phyloP scores from a whole-genome alignment of 192 early-diverging fungal species.

The Entomortierella lignicola region DNA sequence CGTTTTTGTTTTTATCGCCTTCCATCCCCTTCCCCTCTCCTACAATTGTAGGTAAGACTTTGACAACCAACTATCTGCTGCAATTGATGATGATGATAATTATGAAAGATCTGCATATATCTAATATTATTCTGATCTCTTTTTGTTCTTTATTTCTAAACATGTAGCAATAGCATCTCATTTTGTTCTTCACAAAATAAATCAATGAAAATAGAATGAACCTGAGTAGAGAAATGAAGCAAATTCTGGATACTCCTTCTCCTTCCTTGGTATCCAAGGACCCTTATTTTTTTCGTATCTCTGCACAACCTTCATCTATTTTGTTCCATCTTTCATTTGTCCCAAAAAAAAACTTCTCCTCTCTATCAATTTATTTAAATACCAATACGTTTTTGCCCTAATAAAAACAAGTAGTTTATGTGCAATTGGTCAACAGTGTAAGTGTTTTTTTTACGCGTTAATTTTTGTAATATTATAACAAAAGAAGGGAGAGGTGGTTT shows the following conservation, averaged over 20 bases:
- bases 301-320: not conserved
- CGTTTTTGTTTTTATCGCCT: not conserved
- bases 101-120: not conserved
- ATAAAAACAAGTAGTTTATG: too few species aligned
- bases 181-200: constrained; percentile 2
- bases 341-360: not conserved
- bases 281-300: not conserved
- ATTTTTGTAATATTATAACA: too few species aligned
- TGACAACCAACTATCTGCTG: too few species aligned
- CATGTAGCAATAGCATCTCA: constrained; percentile 21
- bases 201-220: constrained; percentile 9
- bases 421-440: too few species aligned
- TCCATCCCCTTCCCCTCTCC: not conserved
- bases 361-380: not conserved
- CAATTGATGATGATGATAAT: too few species aligned
- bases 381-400: too few species aligned
- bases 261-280: not conserved
- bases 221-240: constrained; percentile 1
- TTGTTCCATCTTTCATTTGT: not conserved
- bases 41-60: constrained; percentile 36
- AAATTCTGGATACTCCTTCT: not conserved
- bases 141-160: not conserved
- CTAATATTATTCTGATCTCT: not conserved
- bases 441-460: too few species aligned
- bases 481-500: too few species aligned